A percentile compares a stretch with the other conserved stretches of the same genome.
Evolutionary conservation across 768 basidiomycete genomes (phyloP).

Genomic region (Suillus americanus): DNA sequence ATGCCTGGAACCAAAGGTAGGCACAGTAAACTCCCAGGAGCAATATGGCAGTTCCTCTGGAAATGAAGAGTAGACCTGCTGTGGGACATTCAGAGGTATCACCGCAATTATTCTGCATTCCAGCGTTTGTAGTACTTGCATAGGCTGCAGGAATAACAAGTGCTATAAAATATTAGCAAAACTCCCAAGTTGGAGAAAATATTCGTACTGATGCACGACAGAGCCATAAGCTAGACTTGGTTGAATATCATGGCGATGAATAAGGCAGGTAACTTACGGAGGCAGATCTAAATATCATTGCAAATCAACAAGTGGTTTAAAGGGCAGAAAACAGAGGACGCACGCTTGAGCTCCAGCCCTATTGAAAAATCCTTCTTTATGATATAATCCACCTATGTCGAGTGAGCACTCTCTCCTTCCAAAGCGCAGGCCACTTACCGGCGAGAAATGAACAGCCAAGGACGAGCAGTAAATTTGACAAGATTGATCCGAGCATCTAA

Average conservation of each 20-base stretch:
- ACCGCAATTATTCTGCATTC: neutral
- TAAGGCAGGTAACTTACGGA: conserved; percentile 31
- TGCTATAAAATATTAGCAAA: conserved; percentile 38
- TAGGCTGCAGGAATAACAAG: conserved; percentile 92
- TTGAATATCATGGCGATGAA: neutral
- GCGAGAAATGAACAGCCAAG: conserved; percentile 90
- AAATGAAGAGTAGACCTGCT: conserved; percentile 67
- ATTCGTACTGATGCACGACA: conserved; percentile 78
- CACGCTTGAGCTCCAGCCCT: conserved; percentile 86
- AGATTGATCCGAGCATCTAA: conserved; percentile 86
- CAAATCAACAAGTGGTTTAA: neutral
- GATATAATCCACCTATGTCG: conserved; percentile 59
- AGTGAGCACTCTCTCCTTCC: neutral
- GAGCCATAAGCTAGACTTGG: conserved; percentile 66
- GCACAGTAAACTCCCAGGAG: conserved; percentile 72
- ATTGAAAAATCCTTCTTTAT: conserved; percentile 70
- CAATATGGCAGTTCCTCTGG: conserved; percentile 77
- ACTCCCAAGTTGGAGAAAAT: neutral
- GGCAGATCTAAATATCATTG: conserved; percentile 27
- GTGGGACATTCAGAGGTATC: conserved; percentile 14
- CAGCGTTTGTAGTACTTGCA: conserved; percentile 40
- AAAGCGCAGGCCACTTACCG: conserved; percentile 36
- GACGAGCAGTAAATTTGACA: conserved; percentile 88
- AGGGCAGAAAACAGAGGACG: conserved; percentile 27
- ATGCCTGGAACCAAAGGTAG: conserved; percentile 75